These are phyloP conservation scores for Malus fusca DNA, from an alignment of 306 rosid species.

Conservation along the genomic window DNA sequence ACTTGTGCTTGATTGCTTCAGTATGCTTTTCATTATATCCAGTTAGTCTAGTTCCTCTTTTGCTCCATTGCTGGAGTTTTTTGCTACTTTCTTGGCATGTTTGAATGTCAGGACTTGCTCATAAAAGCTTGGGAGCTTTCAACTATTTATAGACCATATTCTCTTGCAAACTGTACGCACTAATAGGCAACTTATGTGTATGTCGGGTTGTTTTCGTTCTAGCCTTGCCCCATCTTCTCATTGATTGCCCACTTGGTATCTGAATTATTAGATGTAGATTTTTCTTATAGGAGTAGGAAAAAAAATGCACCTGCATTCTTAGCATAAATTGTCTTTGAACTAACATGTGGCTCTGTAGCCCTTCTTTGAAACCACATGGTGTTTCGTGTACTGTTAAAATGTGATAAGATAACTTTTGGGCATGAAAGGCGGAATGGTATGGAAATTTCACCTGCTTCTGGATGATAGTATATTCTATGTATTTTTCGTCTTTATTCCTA, in stretches of 20 bases:
- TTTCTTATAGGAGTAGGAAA: not conserved
- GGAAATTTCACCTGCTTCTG: not conserved
- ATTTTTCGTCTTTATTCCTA: not conserved
- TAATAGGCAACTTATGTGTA: not conserved
- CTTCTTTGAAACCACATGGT: not conserved
- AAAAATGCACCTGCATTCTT: not conserved
- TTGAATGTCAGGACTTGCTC: not conserved
- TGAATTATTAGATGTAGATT: not conserved
- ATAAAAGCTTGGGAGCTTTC: not conserved
- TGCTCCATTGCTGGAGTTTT: not conserved
- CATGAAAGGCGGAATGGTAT: not conserved
- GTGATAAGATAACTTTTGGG: not conserved
- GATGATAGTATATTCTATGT: not conserved
- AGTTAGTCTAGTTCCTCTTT: not conserved
- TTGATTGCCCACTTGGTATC: not conserved
- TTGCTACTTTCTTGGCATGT: not conserved
- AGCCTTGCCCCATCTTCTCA: not conserved
- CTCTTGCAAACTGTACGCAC: not conserved
- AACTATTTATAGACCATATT: not conserved
- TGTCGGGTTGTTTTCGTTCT: not conserved
- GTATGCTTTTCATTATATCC: conserved; percentile 3
- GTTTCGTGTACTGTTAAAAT: not conserved
- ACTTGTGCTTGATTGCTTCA: conserved; percentile 9
- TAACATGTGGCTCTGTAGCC: not conserved
- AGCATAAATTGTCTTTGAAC: not conserved